Percentiles rank a stretch among this genome's conserved stretches.
Evolutionary conservation across 2,329 filamentous ascomycete genomes (phyloP).

Genomic region (Chaetomium globosum): DNA sequence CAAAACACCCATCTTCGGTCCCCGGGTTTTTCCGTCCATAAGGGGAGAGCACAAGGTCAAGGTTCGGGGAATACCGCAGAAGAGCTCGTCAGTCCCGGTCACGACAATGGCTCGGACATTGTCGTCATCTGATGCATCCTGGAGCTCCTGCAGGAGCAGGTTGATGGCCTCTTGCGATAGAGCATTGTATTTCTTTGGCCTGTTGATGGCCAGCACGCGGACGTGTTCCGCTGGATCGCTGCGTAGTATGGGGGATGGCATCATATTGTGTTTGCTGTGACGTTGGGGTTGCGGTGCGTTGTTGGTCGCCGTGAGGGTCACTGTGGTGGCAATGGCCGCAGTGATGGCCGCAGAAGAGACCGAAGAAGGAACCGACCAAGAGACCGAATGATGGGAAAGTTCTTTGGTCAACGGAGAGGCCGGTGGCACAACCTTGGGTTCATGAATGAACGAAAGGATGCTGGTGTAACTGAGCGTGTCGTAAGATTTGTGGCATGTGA

Average conservation of each 20-base stretch:
- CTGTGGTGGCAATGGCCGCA: not conserved
- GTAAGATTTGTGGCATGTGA: not conserved
- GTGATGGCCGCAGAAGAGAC: not conserved
- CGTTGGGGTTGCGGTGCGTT: not conserved
- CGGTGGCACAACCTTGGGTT: not conserved
- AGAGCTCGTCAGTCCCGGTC: conserved; percentile 1
- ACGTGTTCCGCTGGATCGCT: not conserved
- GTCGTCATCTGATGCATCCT: not conserved
- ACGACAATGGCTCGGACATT: conserved; percentile 1
- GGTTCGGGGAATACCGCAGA: conserved; percentile 9
- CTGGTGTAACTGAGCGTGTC: not conserved
- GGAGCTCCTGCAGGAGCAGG: conserved; percentile 3
- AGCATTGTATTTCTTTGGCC: conserved; percentile 6
- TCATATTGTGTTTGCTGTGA: not conserved
- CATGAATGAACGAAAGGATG: not conserved
- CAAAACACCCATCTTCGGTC: not conserved
- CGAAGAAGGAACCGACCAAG: not conserved
- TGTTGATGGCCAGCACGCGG: conserved; percentile 10
- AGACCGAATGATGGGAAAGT: not conserved
- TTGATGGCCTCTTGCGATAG: conserved; percentile 9
- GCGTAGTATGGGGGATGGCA: not conserved
- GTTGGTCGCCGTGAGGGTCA: too few relatives aligned
- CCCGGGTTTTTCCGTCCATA: not conserved
- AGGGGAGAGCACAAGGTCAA: too few relatives aligned
- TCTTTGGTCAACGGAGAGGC: not conserved